Evolutionary conservation across 306 rosid genomes (phyloP).

Genomic region (Acacia confusa): DNA sequence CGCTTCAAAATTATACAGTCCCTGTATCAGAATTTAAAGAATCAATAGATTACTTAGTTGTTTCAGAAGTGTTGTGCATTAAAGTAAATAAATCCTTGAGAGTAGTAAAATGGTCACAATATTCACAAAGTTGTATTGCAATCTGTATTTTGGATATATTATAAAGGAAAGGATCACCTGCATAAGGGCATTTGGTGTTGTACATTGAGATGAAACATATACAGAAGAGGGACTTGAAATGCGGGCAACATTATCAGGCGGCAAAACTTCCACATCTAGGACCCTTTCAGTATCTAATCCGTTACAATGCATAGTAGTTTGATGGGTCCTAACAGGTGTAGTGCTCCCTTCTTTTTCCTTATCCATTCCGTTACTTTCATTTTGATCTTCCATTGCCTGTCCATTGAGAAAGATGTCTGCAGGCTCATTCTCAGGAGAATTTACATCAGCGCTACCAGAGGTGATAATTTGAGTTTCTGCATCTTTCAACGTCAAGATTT

Average conservation of each 20-base stretch:
- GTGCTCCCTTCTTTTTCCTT: conserved; percentile 33
- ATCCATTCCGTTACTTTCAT: conserved; percentile 35
- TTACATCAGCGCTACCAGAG: conserved; percentile 40
- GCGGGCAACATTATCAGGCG: conserved; percentile 33
- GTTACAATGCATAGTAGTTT: conserved; percentile 29
- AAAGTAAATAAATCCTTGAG: conserved; percentile 7
- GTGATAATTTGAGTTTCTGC: conserved; percentile 50
- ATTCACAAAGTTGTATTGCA: not conserved
- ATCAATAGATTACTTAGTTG: conserved; percentile 15
- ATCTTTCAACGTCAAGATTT: conserved; percentile 42
- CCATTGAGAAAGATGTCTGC: conserved; percentile 44
- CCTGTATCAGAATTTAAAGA: conserved; percentile 42
- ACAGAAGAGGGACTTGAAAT: conserved; percentile 47
- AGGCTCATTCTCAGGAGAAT: conserved; percentile 51
- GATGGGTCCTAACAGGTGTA: conserved; percentile 21
- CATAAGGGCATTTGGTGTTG: conserved; percentile 43
- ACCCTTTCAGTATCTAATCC: conserved; percentile 35
- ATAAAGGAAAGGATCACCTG: conserved; percentile 47
- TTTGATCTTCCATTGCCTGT: conserved; percentile 44
- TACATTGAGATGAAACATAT: conserved; percentile 47
- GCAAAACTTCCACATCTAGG: conserved; percentile 40
- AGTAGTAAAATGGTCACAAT: conserved; percentile 6
- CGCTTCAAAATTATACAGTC: conserved; percentile 51
- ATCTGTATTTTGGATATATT: conserved; percentile 1
- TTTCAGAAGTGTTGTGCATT: not conserved